Evolutionary conservation across 345 rosid genomes (phyloP).

Genomic region (Boechera retrofracta): DNA sequence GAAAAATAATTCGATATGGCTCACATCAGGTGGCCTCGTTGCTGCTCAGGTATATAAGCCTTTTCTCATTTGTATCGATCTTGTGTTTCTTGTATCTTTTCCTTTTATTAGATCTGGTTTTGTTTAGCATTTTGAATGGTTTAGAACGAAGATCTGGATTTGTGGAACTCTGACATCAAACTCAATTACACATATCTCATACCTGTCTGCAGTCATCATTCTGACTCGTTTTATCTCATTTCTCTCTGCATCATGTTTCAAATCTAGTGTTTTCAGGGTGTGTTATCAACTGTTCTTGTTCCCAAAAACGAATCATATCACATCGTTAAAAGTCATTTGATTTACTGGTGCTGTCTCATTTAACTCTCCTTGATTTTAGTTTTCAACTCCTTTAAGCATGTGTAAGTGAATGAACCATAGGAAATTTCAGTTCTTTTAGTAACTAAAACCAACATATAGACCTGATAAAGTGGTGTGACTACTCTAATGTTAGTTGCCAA

Average conservation of each 20-base stretch:
- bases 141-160: conserved; percentile 11
- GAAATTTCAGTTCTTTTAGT: not conserved
- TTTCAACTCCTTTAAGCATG: not conserved
- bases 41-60: conserved; percentile 86
- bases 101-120: conserved; percentile 37
- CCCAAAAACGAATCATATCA: not conserved
- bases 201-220: not conserved
- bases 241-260: not conserved
- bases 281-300: not conserved
- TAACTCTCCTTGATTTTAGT: not conserved
- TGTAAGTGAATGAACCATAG: not conserved
- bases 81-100: not conserved
- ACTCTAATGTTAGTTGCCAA: conserved; percentile 19
- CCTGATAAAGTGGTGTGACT: not conserved
- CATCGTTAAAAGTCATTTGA: not conserved
- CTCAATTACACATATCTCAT: not conserved
- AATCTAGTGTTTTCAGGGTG: conserved; percentile 20
- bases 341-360: not conserved
- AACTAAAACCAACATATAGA: not conserved
- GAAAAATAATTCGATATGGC: conserved; percentile 71
- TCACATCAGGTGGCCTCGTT: conserved; percentile 97
- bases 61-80: not conserved
- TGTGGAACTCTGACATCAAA: conserved; percentile 2
- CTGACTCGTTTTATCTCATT: no score
- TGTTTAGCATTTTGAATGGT: not conserved